Percentiles rank a stretch among this genome's conserved stretches.
These are phyloP conservation scores for Kurtzmaniella cleridarum DNA, from an alignment of 805 yeast species.

Conservation along the genomic window DNA sequence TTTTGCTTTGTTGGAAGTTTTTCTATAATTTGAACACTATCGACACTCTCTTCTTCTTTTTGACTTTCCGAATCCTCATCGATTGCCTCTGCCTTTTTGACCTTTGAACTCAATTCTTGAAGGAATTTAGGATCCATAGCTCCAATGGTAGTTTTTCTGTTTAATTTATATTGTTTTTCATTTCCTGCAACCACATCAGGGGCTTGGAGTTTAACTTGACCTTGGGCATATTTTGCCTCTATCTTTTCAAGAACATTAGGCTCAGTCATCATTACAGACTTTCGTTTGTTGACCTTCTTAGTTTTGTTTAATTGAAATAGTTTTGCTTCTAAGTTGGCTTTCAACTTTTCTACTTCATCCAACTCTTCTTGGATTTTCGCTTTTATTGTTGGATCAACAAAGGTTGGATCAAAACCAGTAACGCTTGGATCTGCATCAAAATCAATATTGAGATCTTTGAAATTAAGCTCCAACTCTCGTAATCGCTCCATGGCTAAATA, in stretches of 20 bases:
- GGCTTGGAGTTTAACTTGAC: constrained; percentile 27
- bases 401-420: constrained; percentile 12
- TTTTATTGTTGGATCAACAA: constrained; percentile 30
- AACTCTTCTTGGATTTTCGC: constrained; percentile 36
- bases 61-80: constrained; percentile 13
- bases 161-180: constrained; percentile 19
- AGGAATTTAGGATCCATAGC: constrained; percentile 46
- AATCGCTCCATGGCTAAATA: constrained; percentile 66
- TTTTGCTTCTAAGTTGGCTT: constrained; percentile 35
- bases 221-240: constrained; percentile 43
- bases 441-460: constrained; percentile 60
- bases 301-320: constrained; percentile 18
- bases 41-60: constrained; percentile 11
- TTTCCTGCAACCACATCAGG: constrained; percentile 8
- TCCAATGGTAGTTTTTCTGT: constrained; percentile 30
- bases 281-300: constrained; percentile 8
- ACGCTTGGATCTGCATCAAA: constrained; percentile 23
- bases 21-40: too few relatives aligned
- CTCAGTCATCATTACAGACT: constrained; percentile 6
- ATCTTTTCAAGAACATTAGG: constrained; percentile 21
- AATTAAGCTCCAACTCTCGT: constrained; percentile 59
- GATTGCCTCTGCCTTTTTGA: constrained; percentile 37
- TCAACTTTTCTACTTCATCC: constrained; percentile 37
- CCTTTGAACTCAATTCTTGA: constrained; percentile 48
- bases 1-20: too few relatives aligned